phyloP scores from a whole-genome alignment of 352 stramenopile species.

The Phytophthora pistaciae region DNA sequence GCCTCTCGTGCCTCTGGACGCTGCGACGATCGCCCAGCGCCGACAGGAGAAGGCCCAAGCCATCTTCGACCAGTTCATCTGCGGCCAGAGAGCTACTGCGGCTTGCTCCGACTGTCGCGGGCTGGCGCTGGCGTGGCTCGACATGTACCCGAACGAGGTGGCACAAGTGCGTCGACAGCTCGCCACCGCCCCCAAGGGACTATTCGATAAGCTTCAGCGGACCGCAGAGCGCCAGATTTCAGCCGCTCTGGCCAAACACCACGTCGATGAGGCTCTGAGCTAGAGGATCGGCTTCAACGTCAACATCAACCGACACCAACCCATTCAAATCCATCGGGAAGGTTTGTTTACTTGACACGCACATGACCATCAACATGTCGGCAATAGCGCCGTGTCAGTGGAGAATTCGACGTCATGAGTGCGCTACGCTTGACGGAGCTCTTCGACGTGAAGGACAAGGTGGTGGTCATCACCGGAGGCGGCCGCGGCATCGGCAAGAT shows the following conservation, averaged over 20 bases:
- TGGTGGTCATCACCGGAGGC: slow-evolving; percentile 94
- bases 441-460: slow-evolving; percentile 59
- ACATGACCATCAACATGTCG: neutral
- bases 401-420: slow-evolving; percentile 6
- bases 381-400: neutral
- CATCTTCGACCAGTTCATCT: slow-evolving; percentile 65
- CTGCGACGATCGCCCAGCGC: slow-evolving; percentile 38
- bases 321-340: slow-evolving; percentile 4
- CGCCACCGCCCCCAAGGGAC: slow-evolving; percentile 28
- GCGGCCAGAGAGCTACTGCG: slow-evolving; percentile 4
- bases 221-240: slow-evolving; percentile 63
- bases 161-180: slow-evolving; percentile 39
- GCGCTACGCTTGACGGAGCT: slow-evolving; percentile 21
- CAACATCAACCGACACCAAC: neutral
- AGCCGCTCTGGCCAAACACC: slow-evolving; percentile 25
- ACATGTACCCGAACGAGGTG: slow-evolving; percentile 63
- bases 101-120: slow-evolving; percentile 6
- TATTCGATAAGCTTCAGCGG: slow-evolving; percentile 70
- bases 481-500: slow-evolving; percentile 92
- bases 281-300: neutral
- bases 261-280: slow-evolving; percentile 2
- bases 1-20: slow-evolving; percentile 47
- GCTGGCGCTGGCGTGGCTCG: slow-evolving; percentile 48
- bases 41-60: slow-evolving; percentile 47
- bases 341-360: slow-evolving; percentile 9